These are phyloP conservation scores for Luffa acutangula DNA, from an alignment of 306 rosid species.

Conservation along the genomic window DNA sequence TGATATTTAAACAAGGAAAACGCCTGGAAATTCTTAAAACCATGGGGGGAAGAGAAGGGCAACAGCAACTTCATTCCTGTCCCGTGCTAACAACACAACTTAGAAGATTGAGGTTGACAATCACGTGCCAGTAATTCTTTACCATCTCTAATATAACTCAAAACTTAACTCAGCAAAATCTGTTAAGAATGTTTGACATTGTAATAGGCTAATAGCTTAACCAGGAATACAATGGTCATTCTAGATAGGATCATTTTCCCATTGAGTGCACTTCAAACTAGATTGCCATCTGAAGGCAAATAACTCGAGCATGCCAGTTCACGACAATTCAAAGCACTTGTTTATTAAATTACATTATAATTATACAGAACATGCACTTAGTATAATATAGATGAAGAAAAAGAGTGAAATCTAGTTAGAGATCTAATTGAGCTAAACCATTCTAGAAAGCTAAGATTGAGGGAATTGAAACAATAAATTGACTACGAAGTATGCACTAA, in stretches of 20 bases:
- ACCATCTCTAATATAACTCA: background rate
- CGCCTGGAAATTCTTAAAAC: background rate
- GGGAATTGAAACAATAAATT: background rate
- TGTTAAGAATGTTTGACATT: background rate
- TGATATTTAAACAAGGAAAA: background rate
- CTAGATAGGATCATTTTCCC: background rate
- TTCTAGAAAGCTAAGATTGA: background rate
- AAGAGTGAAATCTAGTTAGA: background rate
- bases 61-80: background rate
- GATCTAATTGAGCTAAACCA: conserved; percentile 3
- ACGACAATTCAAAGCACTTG: background rate
- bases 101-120: background rate
- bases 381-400: background rate
- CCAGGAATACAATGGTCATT: background rate
- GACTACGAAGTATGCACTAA: background rate
- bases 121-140: background rate
- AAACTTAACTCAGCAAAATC: background rate
- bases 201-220: background rate
- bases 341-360: background rate
- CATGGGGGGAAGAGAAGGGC: background rate
- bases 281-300: background rate
- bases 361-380: background rate
- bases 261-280: background rate
- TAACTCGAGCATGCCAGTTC: background rate
- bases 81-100: background rate